These are phyloP conservation scores for Hypomontagnella submonticulosa DNA, from an alignment of 495 filamentous ascomycete species.

Conservation along the genomic window DNA sequence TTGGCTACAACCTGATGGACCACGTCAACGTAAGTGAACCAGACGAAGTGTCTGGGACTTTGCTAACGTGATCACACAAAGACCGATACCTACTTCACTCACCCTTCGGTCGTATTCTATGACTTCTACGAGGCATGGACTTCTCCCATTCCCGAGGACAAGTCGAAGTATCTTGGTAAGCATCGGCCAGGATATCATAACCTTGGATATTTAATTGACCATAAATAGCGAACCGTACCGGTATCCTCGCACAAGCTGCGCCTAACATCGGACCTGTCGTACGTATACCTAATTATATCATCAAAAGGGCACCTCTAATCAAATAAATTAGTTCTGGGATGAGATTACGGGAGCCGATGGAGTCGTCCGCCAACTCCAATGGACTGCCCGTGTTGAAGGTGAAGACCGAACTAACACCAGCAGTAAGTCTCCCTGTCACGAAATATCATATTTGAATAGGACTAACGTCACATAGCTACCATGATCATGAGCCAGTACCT, in stretches of 20 bases:
- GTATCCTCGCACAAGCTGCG: constrained; percentile 75
- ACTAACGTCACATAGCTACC: constrained; percentile 49
- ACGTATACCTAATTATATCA: constrained; percentile 34
- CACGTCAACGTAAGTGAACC: constrained; percentile 66
- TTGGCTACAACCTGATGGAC: constrained; percentile 78
- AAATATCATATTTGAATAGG: neutral
- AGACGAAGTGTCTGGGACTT: neutral
- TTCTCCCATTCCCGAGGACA: constrained; percentile 53
- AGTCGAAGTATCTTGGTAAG: constrained; percentile 53
- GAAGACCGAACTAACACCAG: constrained; percentile 55
- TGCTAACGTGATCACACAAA: constrained; percentile 24
- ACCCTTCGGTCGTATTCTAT: constrained; percentile 69
- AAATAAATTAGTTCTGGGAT: constrained; percentile 59
- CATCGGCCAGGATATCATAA: neutral
- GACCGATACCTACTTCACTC: constrained; percentile 74
- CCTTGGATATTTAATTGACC: constrained; percentile 37
- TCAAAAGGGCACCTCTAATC: constrained; percentile 23
- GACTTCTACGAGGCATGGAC: constrained; percentile 73
- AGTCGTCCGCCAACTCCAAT: constrained; percentile 73
- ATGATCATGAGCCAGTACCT: constrained; percentile 76
- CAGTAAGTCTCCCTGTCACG: constrained; percentile 40
- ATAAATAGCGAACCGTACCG: constrained; percentile 60
- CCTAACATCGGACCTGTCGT: constrained; percentile 73
- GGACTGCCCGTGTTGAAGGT: constrained; percentile 71
- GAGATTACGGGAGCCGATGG: constrained; percentile 70